Percentiles rank a stretch among this genome's conserved stretches.
Evolutionary conservation across 148 eudicot species (phyloP).

Genomic region (Tetragonia tetragonoides): DNA sequence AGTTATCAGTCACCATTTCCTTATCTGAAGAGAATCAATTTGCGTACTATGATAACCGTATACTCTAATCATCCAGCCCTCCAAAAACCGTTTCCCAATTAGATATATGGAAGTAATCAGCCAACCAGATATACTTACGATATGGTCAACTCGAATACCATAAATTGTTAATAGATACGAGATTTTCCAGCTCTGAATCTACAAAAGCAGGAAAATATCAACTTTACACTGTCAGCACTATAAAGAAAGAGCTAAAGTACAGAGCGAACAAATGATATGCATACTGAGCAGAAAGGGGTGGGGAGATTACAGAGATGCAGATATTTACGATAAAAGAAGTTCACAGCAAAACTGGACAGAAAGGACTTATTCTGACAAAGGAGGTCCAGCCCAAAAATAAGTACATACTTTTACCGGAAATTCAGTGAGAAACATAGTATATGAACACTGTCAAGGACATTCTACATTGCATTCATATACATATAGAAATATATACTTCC

Average conservation of each 20-base stretch:
- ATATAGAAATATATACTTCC: too few species aligned
- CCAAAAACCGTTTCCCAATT: background rate
- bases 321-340: too few species aligned
- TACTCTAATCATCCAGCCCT: slow-evolving; percentile 12
- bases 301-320: background rate
- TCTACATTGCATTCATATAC: background rate
- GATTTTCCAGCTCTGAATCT: slow-evolving; percentile 56
- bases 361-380: background rate
- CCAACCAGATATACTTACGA: slow-evolving; percentile 44
- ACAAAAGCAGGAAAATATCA: slow-evolving; percentile 1
- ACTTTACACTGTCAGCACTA: background rate
- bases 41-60: slow-evolving; percentile 28
- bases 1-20: slow-evolving; percentile 46
- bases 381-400: background rate
- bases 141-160: slow-evolving; percentile 66
- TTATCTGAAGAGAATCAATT: slow-evolving; percentile 46
- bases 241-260: background rate
- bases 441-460: background rate
- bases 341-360: too few species aligned
- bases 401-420: too few species aligned
- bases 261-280: background rate
- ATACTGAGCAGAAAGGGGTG: background rate
- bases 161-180: slow-evolving; percentile 39
- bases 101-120: background rate
- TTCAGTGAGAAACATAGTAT: background rate